phyloP scores from a whole-genome alignment of 2,329 filamentous ascomycete genomes.

The Neonectria faginata region DNA sequence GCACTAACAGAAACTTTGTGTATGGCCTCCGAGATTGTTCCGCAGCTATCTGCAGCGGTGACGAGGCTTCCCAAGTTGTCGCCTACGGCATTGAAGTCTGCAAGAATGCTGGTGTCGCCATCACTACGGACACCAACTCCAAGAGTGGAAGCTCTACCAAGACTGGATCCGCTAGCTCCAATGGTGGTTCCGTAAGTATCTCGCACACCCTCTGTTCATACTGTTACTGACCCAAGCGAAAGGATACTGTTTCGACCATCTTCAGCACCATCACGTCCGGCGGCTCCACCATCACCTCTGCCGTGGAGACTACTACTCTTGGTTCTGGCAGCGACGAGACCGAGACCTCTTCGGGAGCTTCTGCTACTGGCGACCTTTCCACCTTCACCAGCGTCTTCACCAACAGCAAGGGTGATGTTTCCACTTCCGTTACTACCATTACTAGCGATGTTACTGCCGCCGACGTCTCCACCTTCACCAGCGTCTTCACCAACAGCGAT shows the following conservation, averaged over 20 bases:
- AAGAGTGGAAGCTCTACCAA: constrained; percentile 28
- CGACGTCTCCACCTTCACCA: constrained; percentile 44
- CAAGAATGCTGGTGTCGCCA: constrained; percentile 50
- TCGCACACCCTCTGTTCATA: too few relatives aligned
- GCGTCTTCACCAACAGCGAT: constrained; percentile 41
- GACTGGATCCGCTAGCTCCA: constrained; percentile 38
- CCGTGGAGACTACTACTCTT: constrained; percentile 53
- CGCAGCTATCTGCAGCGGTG: constrained; percentile 54
- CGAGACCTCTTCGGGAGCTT: constrained; percentile 42
- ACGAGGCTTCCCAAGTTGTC: constrained; percentile 53
- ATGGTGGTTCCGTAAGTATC: constrained; percentile 13
- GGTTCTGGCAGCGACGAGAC: constrained; percentile 26
- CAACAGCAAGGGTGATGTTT: background rate
- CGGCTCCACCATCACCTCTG: constrained; percentile 49
- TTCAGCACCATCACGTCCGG: constrained; percentile 53
- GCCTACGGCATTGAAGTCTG: constrained; percentile 56
- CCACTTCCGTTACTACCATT: background rate
- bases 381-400: constrained; percentile 1
- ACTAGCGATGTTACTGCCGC: constrained; percentile 14
- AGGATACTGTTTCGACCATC: constrained; percentile 51
- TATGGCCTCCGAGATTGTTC: constrained; percentile 66
- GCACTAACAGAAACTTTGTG: constrained; percentile 59
- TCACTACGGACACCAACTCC: constrained; percentile 46
- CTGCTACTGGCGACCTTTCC: background rate
- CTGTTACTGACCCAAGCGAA: constrained; percentile 6